These are phyloP conservation scores for Xerocomus nothofagi DNA, from an alignment of 1,284 basidiomycete genomes.

Conservation along the genomic window DNA sequence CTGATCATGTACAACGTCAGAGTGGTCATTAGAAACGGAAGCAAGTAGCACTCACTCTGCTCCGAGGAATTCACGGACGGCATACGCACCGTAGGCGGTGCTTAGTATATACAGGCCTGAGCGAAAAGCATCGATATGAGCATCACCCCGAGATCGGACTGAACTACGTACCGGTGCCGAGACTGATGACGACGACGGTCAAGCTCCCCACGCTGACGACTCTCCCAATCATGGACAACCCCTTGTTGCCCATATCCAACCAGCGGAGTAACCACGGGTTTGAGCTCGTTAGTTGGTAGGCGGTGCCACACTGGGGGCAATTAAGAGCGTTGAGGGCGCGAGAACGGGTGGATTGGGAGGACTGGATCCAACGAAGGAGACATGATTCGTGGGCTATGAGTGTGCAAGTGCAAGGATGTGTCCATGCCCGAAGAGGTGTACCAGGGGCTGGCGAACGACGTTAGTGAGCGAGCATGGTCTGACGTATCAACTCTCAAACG, in stretches of 20 bases:
- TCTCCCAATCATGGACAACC: constrained; percentile 50
- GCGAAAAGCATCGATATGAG: constrained; percentile 2
- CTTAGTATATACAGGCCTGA: constrained; percentile 61
- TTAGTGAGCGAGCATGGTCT: background rate
- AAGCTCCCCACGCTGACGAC: constrained; percentile 49
- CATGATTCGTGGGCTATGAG: constrained; percentile 77
- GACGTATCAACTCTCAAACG: background rate
- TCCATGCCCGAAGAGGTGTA: constrained; percentile 57
- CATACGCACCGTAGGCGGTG: constrained; percentile 71
- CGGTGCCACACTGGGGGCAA: constrained; percentile 73
- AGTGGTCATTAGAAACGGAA: background rate
- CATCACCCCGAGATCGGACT: background rate
- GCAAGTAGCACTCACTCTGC: constrained; percentile 49
- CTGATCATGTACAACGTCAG: constrained; percentile 31
- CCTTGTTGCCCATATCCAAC: constrained; percentile 49
- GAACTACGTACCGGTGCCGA: constrained; percentile 41
- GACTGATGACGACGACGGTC: constrained; percentile 43
- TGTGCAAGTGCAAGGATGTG: constrained; percentile 77
- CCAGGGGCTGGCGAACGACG: constrained; percentile 37
- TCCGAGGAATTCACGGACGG: constrained; percentile 68
- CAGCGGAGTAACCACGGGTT: constrained; percentile 52
- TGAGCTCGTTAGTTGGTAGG: constrained; percentile 66
- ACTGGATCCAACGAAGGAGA: constrained; percentile 73
- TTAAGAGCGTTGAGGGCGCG: constrained; percentile 63
- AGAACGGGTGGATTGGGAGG: constrained; percentile 55